Evolutionary conservation across 179 eudicot species (phyloP).

Genomic region (Gypsophila paniculata): DNA sequence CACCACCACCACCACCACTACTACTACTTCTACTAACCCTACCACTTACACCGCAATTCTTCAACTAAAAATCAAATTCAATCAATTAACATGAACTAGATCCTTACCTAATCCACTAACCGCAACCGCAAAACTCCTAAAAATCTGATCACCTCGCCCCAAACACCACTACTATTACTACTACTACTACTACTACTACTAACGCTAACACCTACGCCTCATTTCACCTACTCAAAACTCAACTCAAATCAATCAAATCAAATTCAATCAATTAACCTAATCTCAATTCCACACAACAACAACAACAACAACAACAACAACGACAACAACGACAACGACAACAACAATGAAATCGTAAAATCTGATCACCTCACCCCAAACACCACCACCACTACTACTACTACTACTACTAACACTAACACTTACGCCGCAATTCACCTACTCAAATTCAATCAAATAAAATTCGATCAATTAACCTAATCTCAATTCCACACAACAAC

Average conservation of each 20-base stretch:
- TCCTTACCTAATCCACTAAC: too few species aligned
- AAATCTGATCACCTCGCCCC: too few species aligned
- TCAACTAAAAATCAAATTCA: conserved; percentile 1
- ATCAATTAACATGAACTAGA: not conserved
- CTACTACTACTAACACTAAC: not conserved
- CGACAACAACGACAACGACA: conserved; percentile 16
- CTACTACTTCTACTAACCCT: too few species aligned
- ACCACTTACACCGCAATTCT: not conserved
- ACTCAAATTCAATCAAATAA: not conserved
- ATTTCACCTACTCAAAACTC: not conserved
- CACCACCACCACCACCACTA: too few species aligned
- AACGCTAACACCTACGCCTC: too few species aligned
- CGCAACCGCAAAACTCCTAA: too few species aligned
- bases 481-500: conserved; percentile 4
- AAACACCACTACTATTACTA: too few species aligned
- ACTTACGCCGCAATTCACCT: not conserved
- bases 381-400: too few species aligned
- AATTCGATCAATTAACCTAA: not conserved
- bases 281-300: conserved; percentile 5
- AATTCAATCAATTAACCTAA: conserved; percentile 5
- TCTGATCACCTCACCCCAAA: too few species aligned
- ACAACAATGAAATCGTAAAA: too few species aligned
- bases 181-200: too few species aligned
- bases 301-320: not conserved
- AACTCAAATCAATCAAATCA: conserved; percentile 10